Evolutionary conservation across 2,329 filamentous ascomycete species (phyloP).

Genomic region (Xylariaceae sp.): DNA sequence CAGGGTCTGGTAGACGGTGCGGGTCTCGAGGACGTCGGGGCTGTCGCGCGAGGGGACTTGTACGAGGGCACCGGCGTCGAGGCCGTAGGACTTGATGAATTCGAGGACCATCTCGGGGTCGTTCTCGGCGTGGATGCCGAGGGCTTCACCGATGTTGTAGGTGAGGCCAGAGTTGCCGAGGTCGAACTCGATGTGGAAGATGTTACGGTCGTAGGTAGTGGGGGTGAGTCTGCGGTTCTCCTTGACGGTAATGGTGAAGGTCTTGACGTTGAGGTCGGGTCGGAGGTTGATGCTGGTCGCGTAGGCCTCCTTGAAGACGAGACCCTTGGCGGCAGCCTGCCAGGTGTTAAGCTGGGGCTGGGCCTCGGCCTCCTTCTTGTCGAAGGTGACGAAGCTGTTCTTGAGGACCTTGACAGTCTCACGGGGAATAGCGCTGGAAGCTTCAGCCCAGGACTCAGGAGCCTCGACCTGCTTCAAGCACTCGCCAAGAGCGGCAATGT

Average conservation of each 20-base stretch:
- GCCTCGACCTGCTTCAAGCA: constrained; percentile 69
- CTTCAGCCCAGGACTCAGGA: constrained; percentile 72
- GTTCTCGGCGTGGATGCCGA: constrained; percentile 95
- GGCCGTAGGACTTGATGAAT: constrained; percentile 86
- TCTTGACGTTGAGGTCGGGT: constrained; percentile 82
- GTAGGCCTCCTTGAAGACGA: constrained; percentile 93
- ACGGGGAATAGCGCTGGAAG: constrained; percentile 52
- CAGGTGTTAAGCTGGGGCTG: constrained; percentile 64
- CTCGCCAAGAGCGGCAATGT: constrained; percentile 62
- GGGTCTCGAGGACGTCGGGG: constrained; percentile 66
- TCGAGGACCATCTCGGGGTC: constrained; percentile 69
- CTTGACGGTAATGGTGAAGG: constrained; percentile 81
- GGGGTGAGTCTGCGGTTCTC: constrained; percentile 94
- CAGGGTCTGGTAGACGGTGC: constrained; percentile 88
- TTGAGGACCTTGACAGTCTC: constrained; percentile 60
- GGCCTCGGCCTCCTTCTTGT: constrained; percentile 69
- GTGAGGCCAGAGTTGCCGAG: constrained; percentile 84
- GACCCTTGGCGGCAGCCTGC: constrained; percentile 77
- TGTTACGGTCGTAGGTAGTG: constrained; percentile 86
- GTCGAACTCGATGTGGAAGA: constrained; percentile 99
- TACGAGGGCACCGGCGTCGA: constrained; percentile 78
- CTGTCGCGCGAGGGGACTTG: constrained; percentile 86
- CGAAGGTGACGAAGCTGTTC: constrained; percentile 78
- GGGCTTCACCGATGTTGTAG: constrained; percentile 95
- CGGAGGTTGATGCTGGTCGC: constrained; percentile 67